Evolutionary conservation across 2,329 filamentous ascomycete species (phyloP).

Genomic region (Aquanectria penicillioides): DNA sequence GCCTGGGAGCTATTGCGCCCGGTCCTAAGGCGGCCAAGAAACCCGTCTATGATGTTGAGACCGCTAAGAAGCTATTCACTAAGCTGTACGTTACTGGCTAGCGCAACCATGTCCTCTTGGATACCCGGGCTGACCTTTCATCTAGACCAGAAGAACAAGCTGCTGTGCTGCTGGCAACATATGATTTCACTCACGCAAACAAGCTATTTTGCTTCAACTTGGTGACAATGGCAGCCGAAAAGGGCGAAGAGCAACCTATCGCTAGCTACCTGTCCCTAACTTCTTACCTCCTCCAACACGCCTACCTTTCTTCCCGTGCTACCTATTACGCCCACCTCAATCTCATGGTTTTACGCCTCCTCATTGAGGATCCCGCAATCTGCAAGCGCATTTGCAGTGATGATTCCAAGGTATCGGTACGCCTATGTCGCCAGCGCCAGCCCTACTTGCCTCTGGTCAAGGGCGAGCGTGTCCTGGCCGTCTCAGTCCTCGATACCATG

Average conservation of each 20-base stretch:
- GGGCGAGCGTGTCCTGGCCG: constrained; percentile 77
- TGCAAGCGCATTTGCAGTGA: constrained; percentile 87
- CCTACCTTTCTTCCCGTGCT: constrained; percentile 82
- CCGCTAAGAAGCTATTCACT: constrained; percentile 83
- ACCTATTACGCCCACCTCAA: constrained; percentile 87
- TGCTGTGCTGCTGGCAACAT: constrained; percentile 83
- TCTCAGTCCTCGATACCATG: constrained; percentile 84
- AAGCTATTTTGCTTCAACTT: constrained; percentile 93
- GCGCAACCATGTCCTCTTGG: neutral
- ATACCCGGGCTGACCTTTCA: constrained; percentile 10
- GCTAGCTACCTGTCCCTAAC: constrained; percentile 86
- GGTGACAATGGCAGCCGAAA: constrained; percentile 69
- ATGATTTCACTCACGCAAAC: constrained; percentile 94
- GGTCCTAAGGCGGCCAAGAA: constrained; percentile 70
- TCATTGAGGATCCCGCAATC: constrained; percentile 85
- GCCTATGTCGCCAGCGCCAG: constrained; percentile 88
- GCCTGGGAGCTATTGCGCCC: constrained; percentile 79
- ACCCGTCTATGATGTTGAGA: constrained; percentile 75
- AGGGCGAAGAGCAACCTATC: constrained; percentile 77
- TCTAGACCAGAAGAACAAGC: constrained; percentile 80
- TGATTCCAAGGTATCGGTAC: constrained; percentile 77
- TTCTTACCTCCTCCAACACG: constrained; percentile 94
- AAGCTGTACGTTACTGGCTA: constrained; percentile 69
- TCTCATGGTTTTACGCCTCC: constrained; percentile 83
- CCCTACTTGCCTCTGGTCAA: constrained; percentile 83